Base-by-base conservation (phyloP, 2,329 filamentous ascomycete species). In the Colletotrichum brevisporum region DNA sequence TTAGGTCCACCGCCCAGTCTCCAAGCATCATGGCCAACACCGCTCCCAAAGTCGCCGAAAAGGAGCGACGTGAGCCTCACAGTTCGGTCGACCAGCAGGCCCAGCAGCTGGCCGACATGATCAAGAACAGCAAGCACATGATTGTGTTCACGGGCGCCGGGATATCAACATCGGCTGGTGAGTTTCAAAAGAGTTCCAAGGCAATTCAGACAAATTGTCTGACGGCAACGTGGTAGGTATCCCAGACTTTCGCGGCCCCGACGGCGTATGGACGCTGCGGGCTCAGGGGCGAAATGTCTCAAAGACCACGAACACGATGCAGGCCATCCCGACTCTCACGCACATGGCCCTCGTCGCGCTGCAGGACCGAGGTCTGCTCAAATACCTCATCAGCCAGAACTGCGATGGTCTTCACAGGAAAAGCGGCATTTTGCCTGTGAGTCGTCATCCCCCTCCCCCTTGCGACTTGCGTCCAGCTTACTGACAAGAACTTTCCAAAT, bases 291-390 rank as follows among this genome's bases (percentile, higher is more conserved):
- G 78, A 71, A 67, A 80, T 47, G 78, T 76, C 0, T 70, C 66
- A 9, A 78, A 79, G 55, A 70, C 75, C 0, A 76, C 77, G 10
- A 82, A 74, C 51, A 83, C 82, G 0, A 62, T 85, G 5, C 79
- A 84, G 56, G 83, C 83, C 5, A 75, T 85, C 18, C 83, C 84
- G 0, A 84, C 83, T 1, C 75, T 77, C 13, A 80, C 82, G 0
- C 83, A 86, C 52, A 85, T 86, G 83, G 83, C 83, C 0, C 76
- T 85, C 1, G 79, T 84, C 0, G 81, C 81, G 58, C 69, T 85
- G 10, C 83, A 85, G 64, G 79, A 81, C 12, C 75, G 72, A 1
- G 81, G 81, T 0, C 70, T 83, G 0, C 43, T 85, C 52, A 84
- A 82, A 59, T 82, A 84, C 67, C 67, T 84, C 4, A 72, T 84